Evolutionary conservation across 2,329 filamentous ascomycete species (phyloP).

Genomic region (Aureobasidium uvarum): DNA sequence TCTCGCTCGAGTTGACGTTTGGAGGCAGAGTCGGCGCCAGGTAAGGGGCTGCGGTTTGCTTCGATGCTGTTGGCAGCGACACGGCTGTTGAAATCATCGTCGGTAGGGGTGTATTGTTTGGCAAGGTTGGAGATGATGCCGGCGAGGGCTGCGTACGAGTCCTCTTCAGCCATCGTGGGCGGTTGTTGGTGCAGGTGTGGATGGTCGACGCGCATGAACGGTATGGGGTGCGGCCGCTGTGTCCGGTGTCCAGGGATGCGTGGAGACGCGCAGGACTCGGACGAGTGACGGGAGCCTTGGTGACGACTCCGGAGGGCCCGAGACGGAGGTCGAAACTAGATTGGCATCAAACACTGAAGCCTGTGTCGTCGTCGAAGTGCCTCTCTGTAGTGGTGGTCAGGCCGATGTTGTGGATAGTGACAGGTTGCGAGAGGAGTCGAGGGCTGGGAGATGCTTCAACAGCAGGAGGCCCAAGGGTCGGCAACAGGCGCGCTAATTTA

Average conservation of each 20-base stretch:
- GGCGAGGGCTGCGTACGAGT: slow-evolving; percentile 42
- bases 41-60: slow-evolving; percentile 62
- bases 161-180: slow-evolving; percentile 38
- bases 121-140: slow-evolving; percentile 48
- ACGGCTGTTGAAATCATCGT: slow-evolving; percentile 47
- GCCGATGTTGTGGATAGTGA: not conserved
- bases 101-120: slow-evolving; percentile 46
- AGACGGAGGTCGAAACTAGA: not conserved
- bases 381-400: not conserved
- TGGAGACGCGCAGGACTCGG: not conserved
- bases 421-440: not conserved
- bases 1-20: slow-evolving; percentile 81
- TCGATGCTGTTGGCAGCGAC: slow-evolving; percentile 53
- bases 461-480: not conserved
- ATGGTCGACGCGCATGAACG: slow-evolving; percentile 23
- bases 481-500: slow-evolving; percentile 6
- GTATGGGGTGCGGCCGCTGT: not conserved
- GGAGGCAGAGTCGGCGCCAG: slow-evolving; percentile 70
- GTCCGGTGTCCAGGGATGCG: not conserved
- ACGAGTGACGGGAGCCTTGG: not conserved
- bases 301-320: not conserved
- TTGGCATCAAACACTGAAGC: slow-evolving; percentile 1
- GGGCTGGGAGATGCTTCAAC: not conserved
- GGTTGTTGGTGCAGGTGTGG: slow-evolving; percentile 9
- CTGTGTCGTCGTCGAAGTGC: not conserved